These are phyloP conservation scores for Verticillium nubilum DNA, from an alignment of 2,329 filamentous ascomycete species.

Conservation along the genomic window DNA sequence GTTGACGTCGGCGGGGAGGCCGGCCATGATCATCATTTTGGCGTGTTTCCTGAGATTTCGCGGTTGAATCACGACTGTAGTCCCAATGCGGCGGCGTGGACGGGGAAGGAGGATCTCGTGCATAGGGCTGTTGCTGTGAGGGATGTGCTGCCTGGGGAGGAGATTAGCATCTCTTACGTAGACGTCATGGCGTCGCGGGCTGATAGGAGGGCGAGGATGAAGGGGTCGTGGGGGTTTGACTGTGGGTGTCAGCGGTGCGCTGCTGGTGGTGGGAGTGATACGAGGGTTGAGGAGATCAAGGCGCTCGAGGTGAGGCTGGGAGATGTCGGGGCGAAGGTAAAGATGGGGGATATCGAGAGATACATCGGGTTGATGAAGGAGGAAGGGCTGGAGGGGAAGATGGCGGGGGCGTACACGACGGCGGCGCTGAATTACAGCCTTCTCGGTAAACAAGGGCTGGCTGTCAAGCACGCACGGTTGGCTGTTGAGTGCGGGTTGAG, in stretches of 20 bases:
- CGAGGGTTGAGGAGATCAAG: constrained; percentile 26
- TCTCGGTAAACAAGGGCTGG: constrained; percentile 29
- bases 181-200: constrained; percentile 19
- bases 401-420: constrained; percentile 28
- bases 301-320: constrained; percentile 18
- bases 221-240: constrained; percentile 30
- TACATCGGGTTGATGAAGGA: constrained; percentile 30
- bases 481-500: constrained; percentile 28
- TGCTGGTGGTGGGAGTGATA: constrained; percentile 26
- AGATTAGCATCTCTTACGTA: constrained; percentile 38
- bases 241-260: constrained; percentile 33
- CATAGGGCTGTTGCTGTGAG: constrained; percentile 32
- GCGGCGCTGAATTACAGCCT: constrained; percentile 33
- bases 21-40: constrained; percentile 10
- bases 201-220: constrained; percentile 21
- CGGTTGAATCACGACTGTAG: constrained; percentile 41
- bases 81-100: constrained; percentile 37
- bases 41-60: constrained; percentile 16
- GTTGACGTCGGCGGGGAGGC: constrained; percentile 9
- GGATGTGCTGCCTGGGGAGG: constrained; percentile 32
- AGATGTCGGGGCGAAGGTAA: constrained; percentile 10
- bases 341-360: constrained; percentile 28
- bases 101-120: constrained; percentile 27
- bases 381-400: constrained; percentile 28
- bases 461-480: constrained; percentile 29